Evolutionary conservation across 2,329 filamentous ascomycete species (phyloP).

Genomic region (Diaporthe velutina): DNA sequence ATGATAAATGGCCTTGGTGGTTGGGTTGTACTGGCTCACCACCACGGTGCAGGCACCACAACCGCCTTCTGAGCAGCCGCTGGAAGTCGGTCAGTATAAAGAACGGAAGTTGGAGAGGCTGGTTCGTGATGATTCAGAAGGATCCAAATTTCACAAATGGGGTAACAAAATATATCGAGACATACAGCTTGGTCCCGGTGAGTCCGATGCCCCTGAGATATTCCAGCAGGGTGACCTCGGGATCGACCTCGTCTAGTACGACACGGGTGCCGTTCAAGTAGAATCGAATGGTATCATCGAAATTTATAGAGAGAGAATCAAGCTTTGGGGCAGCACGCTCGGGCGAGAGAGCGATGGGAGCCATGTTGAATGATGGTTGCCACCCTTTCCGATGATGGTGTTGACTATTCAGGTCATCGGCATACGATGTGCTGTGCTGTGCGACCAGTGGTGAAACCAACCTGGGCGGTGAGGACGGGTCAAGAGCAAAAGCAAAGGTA

Average conservation of each 20-base stretch:
- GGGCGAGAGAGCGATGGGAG: constrained; percentile 67
- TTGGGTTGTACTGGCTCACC: constrained; percentile 92
- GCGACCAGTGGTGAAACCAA: constrained; percentile 1
- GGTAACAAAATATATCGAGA: constrained; percentile 10
- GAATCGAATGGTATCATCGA: constrained; percentile 90
- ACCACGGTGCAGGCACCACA: constrained; percentile 98
- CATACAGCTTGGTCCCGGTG: constrained; percentile 90
- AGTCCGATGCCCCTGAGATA: constrained; percentile 93
- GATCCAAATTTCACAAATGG: neutral
- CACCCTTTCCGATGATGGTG: constrained; percentile 11
- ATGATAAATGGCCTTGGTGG: constrained; percentile 93
- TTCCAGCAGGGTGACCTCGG: constrained; percentile 91
- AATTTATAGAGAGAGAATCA: constrained; percentile 76
- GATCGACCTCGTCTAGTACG: constrained; percentile 86
- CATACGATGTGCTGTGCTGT: constrained; percentile 2
- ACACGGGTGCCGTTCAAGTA: constrained; percentile 96
- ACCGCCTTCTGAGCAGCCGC: constrained; percentile 93
- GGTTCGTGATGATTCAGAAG: neutral
- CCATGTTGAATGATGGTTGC: constrained; percentile 57
- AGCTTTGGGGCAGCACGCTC: constrained; percentile 53
- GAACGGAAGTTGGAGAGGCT: neutral
- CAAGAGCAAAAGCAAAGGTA: neutral
- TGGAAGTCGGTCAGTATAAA: constrained; percentile 46
- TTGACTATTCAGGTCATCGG: constrained; percentile 19
- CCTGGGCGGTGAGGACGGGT: neutral